Evolutionary conservation across 768 basidiomycete genomes (phyloP), one percentile per base, ranked within the genome.

Genomic region (Lepiota brunneoincarnata): DNA sequence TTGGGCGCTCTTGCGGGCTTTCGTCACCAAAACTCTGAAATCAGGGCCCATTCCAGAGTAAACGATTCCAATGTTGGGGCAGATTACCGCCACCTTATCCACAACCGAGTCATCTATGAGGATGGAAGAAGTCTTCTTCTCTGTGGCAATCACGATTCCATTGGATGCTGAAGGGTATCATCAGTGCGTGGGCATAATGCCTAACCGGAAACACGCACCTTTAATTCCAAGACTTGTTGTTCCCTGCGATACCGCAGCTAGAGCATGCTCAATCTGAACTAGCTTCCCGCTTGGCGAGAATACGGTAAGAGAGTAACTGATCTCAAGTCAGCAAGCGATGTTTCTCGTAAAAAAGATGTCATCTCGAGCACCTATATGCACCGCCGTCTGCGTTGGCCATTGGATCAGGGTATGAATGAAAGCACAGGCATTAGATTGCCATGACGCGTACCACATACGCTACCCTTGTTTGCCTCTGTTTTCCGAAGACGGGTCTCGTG

Each of bases 1-100:
- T 69, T 99, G 97, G 9, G 97, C 97, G 64, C 91, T 94, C 78
- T 99, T 98, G 49, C 97, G 83, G 10, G 97, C 97, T 67, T 91
- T 93, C 45, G 91, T 80, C 42, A 99, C 87, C 56, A 99, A 80
- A 20, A 99, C 83, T 39, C 97, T 85, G 72, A 97, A 99, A 72
- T 99, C 97, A 44, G 97, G 97, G 1, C 97, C 95, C 97, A 99
- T 99, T 34, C 97, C 97, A 31, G 94, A 96, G 76, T 99, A 99
- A 43, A 99, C 97, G 61, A 99, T 92, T 48, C 97, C 97, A 64
- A 99, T 98, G 72, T 98, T 98, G 34, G 97, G 97, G 71, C 96
- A 98, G 59, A 99, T 87, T 48, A 96, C 81, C 1, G 94, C 92
- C 58, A 97, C 93, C 74, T 97, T 98, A 71, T 99, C 97, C 63